phyloP scores from a whole-genome alignment of 2,329 filamentous ascomycete species.

The Pseudogymnoascus sp. region DNA sequence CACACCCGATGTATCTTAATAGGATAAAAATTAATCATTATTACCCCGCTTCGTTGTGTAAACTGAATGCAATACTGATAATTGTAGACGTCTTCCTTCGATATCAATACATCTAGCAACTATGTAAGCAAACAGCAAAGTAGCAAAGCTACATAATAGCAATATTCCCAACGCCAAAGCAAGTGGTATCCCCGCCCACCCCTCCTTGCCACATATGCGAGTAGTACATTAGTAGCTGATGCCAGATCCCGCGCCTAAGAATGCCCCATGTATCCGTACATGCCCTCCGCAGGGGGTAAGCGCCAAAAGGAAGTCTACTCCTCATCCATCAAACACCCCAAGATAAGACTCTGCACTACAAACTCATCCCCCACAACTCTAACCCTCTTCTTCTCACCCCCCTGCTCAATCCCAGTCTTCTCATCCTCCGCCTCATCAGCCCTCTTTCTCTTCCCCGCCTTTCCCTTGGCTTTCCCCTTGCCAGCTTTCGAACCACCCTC shows the following conservation, averaged over 20 bases:
- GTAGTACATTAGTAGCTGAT: conserved; percentile 5
- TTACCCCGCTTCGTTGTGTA: not conserved
- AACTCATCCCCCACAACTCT: conserved; percentile 75
- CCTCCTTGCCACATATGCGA: not conserved
- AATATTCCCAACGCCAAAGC: conserved; percentile 4
- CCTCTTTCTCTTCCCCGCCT: conserved; percentile 39
- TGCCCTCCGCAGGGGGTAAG: too few species aligned
- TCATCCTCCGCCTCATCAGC: conserved; percentile 27
- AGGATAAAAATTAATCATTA: not conserved
- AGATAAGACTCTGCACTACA: conserved; percentile 84
- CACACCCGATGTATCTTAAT: not conserved
- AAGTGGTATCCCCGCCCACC: not conserved
- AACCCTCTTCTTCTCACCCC: conserved; percentile 43
- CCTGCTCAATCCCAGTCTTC: conserved; percentile 19
- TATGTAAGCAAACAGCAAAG: not conserved
- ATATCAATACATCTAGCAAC: conserved; percentile 1
- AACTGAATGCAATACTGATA: not conserved
- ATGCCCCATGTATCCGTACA: not conserved
- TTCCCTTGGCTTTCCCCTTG: conserved; percentile 21
- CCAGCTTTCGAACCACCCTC: conserved; percentile 22
- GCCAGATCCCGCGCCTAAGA: not conserved
- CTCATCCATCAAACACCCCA: conserved; percentile 42
- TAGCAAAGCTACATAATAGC: not conserved
- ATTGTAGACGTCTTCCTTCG: not conserved
- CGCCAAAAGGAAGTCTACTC: not conserved